Conservation (phyloP, 805 yeast species). For the Candida caryicola region DNA sequence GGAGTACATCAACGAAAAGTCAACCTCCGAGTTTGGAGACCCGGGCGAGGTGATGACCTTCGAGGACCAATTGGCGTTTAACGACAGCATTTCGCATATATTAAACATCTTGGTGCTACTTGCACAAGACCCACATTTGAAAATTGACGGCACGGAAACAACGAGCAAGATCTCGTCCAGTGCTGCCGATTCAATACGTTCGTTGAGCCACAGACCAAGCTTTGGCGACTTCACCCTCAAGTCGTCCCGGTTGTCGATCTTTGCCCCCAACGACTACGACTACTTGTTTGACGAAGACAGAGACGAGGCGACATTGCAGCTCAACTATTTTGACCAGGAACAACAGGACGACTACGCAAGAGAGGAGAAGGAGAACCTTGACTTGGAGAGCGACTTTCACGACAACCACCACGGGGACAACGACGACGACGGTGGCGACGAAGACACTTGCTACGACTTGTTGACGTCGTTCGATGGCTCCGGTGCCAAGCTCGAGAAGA, state of each 20-base stretch:
- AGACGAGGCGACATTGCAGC: neutral
- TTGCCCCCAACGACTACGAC: slow-evolving; percentile 4
- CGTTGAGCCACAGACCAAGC: neutral
- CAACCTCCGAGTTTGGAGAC: neutral
- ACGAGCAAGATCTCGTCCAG: neutral
- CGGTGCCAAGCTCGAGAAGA: neutral
- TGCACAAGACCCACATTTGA: slow-evolving; percentile 3
- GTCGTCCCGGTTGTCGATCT: slow-evolving; percentile 9
- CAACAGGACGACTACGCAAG: neutral
- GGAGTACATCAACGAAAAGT: slow-evolving; percentile 3
- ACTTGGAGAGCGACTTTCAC: too few species aligned
- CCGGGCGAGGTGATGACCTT: slow-evolving; percentile 1
- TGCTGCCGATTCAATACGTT: neutral
- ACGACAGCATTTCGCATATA: slow-evolving; percentile 7
- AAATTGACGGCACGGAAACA: neutral
- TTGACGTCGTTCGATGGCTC: slow-evolving; percentile 16
- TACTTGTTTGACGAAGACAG: slow-evolving; percentile 1
- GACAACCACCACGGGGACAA: too few species aligned
- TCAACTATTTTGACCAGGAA: neutral
- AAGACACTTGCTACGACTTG: slow-evolving; percentile 16
- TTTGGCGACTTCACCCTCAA: slow-evolving; percentile 5
- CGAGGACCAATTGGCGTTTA: slow-evolving; percentile 9
- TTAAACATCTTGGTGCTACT: slow-evolving; percentile 5
- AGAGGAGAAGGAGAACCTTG: neutral
- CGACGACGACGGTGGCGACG: slow-evolving; percentile 9